Evolutionary conservation across 1,284 basidiomycete genomes (phyloP).

Genomic region (Gymnopus androsaceus): DNA sequence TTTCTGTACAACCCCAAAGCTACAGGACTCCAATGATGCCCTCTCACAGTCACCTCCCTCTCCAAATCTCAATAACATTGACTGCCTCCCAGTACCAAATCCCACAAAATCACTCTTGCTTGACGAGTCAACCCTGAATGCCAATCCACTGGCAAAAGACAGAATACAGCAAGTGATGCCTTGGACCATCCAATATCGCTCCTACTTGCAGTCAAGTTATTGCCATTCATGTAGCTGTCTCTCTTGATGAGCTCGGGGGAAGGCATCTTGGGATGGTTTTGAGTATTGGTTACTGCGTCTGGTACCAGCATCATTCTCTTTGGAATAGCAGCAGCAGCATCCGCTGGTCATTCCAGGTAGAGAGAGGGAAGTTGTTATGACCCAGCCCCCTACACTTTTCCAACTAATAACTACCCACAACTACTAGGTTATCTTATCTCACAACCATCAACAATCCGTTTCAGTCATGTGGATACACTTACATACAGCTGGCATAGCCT

Average conservation of each 20-base stretch:
- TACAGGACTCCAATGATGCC: neutral
- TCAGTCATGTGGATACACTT: too few relatives aligned
- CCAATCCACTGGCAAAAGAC: conserved; percentile 62
- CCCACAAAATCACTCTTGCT: conserved; percentile 75
- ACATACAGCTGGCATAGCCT: too few relatives aligned
- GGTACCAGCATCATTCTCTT: neutral
- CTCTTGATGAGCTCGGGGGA: conserved; percentile 35
- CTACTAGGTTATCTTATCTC: too few relatives aligned
- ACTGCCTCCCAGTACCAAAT: conserved; percentile 53
- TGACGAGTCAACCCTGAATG: conserved; percentile 53
- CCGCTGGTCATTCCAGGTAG: conserved; percentile 79
- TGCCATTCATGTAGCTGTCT: conserved; percentile 55
- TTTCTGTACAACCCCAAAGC: neutral
- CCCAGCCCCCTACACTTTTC: too few relatives aligned
- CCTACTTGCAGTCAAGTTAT: conserved; percentile 78
- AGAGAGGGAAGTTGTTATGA: too few relatives aligned
- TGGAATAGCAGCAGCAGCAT: too few relatives aligned
- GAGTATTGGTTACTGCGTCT: conserved; percentile 73
- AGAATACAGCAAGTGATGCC: conserved; percentile 53
- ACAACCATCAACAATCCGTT: too few relatives aligned
- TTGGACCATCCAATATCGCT: conserved; percentile 55
- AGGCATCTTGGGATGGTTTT: conserved; percentile 50
- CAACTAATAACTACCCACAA: too few relatives aligned
- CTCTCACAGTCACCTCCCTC: too few relatives aligned
- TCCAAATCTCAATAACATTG: neutral